A percentile compares a stretch with the other conserved stretches of the same genome.
These are phyloP conservation scores for Pulveroboletus ravenelii DNA, from an alignment of 768 basidiomycete species.

Conservation along the genomic window DNA sequence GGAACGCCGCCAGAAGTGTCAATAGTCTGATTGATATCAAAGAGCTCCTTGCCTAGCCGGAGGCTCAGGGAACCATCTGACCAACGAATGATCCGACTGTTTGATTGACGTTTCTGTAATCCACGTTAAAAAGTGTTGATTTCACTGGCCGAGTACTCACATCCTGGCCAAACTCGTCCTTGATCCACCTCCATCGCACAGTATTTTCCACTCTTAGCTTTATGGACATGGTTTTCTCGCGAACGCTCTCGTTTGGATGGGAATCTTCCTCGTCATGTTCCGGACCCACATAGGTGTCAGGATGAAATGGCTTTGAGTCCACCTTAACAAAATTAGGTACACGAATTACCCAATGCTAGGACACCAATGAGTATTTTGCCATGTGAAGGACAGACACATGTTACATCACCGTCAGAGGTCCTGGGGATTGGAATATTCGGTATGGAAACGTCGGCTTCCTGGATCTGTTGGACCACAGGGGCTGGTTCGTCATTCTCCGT, in stretches of 20 bases:
- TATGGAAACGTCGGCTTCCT: slow-evolving; percentile 69
- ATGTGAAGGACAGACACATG: slow-evolving; percentile 20
- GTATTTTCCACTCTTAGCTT: slow-evolving; percentile 92
- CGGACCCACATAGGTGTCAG: slow-evolving; percentile 77
- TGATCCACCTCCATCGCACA: slow-evolving; percentile 91
- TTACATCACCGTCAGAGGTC: slow-evolving; percentile 77
- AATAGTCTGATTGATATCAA: slow-evolving; percentile 79
- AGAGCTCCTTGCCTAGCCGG: slow-evolving; percentile 88
- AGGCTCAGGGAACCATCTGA: slow-evolving; percentile 91
- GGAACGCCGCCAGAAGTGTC: slow-evolving; percentile 69
- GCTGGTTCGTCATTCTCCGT: slow-evolving; percentile 69
- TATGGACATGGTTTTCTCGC: slow-evolving; percentile 78
- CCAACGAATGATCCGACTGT: slow-evolving; percentile 90
- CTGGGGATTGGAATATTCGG: slow-evolving; percentile 84
- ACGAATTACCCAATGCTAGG: slow-evolving; percentile 80
- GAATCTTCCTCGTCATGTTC: slow-evolving; percentile 70
- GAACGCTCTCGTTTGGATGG: slow-evolving; percentile 52
- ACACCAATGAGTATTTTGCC: slow-evolving; percentile 4
- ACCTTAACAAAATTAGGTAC: slow-evolving; percentile 93
- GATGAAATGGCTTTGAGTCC: slow-evolving; percentile 86
- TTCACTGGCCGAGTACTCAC: slow-evolving; percentile 43
- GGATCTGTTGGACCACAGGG: slow-evolving; percentile 49
- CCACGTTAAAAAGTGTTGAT: neutral
- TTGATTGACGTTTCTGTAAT: slow-evolving; percentile 74
- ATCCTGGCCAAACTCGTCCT: slow-evolving; percentile 67